A percentile compares a stretch with the other conserved stretches of the same genome.
phyloP scores from a whole-genome alignment of 1,139 yeast species.

The Geotrichum candidum region DNA sequence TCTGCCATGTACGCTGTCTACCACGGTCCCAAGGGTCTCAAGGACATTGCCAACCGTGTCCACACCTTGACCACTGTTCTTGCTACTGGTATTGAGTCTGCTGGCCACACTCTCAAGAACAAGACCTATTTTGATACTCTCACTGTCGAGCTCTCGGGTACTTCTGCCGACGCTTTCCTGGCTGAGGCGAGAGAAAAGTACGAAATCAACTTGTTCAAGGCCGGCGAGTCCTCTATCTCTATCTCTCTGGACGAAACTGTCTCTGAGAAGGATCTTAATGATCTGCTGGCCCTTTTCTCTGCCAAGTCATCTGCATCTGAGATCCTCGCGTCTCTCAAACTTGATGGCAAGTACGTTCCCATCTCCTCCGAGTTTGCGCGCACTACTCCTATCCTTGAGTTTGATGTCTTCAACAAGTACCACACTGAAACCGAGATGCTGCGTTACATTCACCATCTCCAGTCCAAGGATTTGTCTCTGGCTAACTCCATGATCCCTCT shows the following conservation, averaged over 20 bases:
- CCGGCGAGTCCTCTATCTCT: conserved; percentile 56
- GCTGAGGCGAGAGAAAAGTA: conserved; percentile 51
- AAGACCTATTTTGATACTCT: conserved; percentile 81
- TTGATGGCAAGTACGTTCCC: conserved; percentile 21
- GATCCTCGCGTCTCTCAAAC: conserved; percentile 16
- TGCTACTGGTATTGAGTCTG: conserved; percentile 28
- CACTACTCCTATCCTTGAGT: conserved; percentile 56
- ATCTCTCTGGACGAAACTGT: conserved; percentile 85
- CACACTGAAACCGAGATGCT: conserved; percentile 94
- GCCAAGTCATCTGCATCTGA: conserved; percentile 21
- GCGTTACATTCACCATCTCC: conserved; percentile 80
- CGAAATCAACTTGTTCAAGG: conserved; percentile 73
- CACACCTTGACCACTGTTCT: conserved; percentile 64
- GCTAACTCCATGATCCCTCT: conserved; percentile 96
- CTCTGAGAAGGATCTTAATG: conserved; percentile 52
- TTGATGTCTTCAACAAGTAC: conserved; percentile 77
- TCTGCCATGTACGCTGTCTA: conserved; percentile 94
- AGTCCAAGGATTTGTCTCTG: conserved; percentile 81
- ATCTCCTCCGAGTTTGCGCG: conserved; percentile 54
- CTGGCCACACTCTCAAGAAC: conserved; percentile 50
- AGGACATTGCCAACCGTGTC: conserved; percentile 70
- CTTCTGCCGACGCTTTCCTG: conserved; percentile 52
- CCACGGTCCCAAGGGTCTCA: conserved; percentile 91
- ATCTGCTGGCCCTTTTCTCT: conserved; percentile 49
- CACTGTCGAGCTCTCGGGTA: conserved; percentile 52